A percentile compares a stretch with the other conserved stretches of the same genome.
Conservation (phyloP, 2,329 filamentous ascomycete species). For the Paramyrothecium sp. region DNA sequence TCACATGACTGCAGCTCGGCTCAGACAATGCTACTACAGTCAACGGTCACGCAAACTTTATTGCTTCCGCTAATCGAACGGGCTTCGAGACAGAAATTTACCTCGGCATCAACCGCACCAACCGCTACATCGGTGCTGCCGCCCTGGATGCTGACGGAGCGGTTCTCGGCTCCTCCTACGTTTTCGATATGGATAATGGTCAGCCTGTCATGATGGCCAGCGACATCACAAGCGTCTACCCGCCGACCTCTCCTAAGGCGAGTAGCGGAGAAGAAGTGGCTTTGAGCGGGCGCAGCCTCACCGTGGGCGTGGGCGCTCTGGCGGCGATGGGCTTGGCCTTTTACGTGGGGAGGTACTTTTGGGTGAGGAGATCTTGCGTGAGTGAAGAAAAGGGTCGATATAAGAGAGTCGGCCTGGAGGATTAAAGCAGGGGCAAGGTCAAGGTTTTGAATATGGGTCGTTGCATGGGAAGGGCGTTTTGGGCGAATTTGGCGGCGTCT, state of each 20-base stretch:
- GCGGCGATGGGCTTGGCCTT: background rate
- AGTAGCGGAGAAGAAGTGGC: background rate
- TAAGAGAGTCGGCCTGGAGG: background rate
- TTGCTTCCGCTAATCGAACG: constrained; percentile 18
- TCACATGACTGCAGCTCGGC: constrained; percentile 18
- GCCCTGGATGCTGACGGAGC: constrained; percentile 18
- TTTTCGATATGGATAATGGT: constrained; percentile 22
- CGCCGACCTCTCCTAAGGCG: background rate
- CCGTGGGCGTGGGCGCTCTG: background rate
- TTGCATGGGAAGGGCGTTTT: background rate
- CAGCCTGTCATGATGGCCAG: constrained; percentile 18
- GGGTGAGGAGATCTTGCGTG: background rate
- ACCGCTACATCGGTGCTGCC: constrained; percentile 22
- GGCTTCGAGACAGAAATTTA: constrained; percentile 23
- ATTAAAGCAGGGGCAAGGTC: background rate
- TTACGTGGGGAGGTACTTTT: background rate
- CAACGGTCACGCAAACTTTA: constrained; percentile 17
- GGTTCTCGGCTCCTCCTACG: constrained; percentile 22
- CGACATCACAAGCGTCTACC: constrained; percentile 15
- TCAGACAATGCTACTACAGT: constrained; percentile 16
- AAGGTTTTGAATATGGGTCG: no score
- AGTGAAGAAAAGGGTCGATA: background rate
- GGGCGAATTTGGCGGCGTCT: no score
- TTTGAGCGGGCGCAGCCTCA: background rate
- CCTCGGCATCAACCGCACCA: constrained; percentile 10